Evolutionary conservation across 2,329 filamentous ascomycete genomes (phyloP), one percentile per base, ranked within the genome.

Genomic region (Nannizziopsis barbatae): DNA sequence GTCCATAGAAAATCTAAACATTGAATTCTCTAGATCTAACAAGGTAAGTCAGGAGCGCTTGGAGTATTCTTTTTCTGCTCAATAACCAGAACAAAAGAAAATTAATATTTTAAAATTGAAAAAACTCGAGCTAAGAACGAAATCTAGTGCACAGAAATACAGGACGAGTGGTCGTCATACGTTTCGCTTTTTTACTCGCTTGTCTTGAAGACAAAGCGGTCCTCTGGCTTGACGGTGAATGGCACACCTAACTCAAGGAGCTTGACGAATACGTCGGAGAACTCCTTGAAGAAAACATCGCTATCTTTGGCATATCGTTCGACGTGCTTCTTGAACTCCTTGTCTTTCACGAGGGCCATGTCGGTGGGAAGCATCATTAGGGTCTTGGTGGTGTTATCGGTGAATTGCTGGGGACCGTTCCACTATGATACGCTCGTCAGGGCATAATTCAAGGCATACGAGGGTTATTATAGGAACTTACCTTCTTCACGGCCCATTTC

Each of bases 311-410:
- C 89, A 65, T 95, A 96, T 66, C 82, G 80, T 68, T 94, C 81
- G 27, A 90, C 86, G 61, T 78, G 81, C 62, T 78, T 73, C 70
- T 77, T 80, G 76, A 96, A 93, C 57, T 74, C 75, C 77, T 90
- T 90, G 72, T 96, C 90, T 72, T 89, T 79, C 62, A 94, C 71
- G 49, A 96, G 75, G 49, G 83, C 84, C 71, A 93, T 81, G 63
- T 98, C 90, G 56, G 87, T 84, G 46, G 92, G 92, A 67, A 98
- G 74, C 90, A 98, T 96, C 92, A 98, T 96, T 60, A 96, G 73
- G 37, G 76, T 76, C 78, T 94, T 89, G 61, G 83, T 86, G 62
- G 75, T 79, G 72, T 85, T 84, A 71, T 96, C 89, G 71, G 94
- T 82, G 65, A 83, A 90, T 77, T 93, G 89, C 70, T 82, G 81